A percentile compares a stretch with the other conserved stretches of the same genome.
phyloP scores from a whole-genome alignment of 371 early-diverging fungal genomes.

The Mortierella sp. region DNA sequence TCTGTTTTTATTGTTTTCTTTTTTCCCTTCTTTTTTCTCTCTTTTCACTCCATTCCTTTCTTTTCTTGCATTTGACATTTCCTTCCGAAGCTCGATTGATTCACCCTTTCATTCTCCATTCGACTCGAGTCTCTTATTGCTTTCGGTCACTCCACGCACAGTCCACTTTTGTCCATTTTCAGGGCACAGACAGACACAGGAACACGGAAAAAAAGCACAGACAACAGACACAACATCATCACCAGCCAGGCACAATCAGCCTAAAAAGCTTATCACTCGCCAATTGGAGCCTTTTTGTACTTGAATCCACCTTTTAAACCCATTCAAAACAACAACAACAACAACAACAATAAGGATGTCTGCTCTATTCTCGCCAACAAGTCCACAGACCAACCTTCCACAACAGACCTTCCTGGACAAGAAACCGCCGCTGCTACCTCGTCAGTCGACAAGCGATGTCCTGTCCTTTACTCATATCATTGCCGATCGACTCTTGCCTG shows the following conservation, averaged over 20 bases:
- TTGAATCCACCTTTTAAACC: neutral
- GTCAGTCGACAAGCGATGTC: constrained; percentile 54
- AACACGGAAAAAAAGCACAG: neutral
- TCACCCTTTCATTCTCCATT: neutral
- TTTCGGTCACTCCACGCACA: constrained; percentile 6
- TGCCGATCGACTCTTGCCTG: constrained; percentile 40
- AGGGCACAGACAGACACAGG: neutral
- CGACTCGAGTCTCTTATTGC: no score
- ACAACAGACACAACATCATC: neutral
- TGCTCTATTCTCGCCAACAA: constrained; percentile 15
- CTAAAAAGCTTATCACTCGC: neutral
- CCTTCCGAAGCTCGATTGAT: neutral
- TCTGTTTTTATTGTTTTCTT: neutral
- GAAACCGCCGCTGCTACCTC: constrained; percentile 49
- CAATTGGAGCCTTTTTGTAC: neutral
- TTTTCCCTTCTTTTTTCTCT: neutral
- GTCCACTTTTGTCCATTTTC: neutral
- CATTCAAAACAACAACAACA: neutral
- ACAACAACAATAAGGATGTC: constrained; percentile 15
- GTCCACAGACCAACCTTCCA: constrained; percentile 21
- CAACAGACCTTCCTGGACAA: constrained; percentile 51
- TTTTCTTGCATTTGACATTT: neutral
- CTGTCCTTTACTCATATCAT: constrained; percentile 58
- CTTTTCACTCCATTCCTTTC: neutral
- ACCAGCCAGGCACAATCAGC: neutral